Base-by-base conservation (phyloP, 2,329 filamentous ascomycete species). In the Phialemoniopsis sp. region DNA sequence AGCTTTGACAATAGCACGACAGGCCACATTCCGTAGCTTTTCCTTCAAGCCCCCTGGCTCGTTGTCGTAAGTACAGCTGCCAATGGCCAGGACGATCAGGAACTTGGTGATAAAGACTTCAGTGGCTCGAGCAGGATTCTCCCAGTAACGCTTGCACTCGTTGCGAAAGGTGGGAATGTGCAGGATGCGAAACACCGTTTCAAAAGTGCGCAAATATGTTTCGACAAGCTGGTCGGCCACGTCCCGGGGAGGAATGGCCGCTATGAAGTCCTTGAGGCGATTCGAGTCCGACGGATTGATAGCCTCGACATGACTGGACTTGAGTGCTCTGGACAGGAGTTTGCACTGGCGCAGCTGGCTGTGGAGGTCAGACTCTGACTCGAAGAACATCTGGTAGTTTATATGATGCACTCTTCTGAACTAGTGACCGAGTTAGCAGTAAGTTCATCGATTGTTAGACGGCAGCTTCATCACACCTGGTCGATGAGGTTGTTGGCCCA, bases 131-230 rank as follows among this genome's bases (percentile, higher is more conserved):
- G 56, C 45, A 0, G 62, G 59, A 9, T 61, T 57, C 21, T 59
- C 53, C 69, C 69, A 72, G 49, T 66, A 72, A 10, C 53, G 46
- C 17, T 64, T 59, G 48, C 78, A 80, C 30, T 78, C 70, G 5
- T 59, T 59, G 21, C 63, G 56, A 43, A 81, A 80, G 0, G 67
- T 71, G 0, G 76, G 75, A 2, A 74, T 50, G 51, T 81, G 70
- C 18, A 82, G 44, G 16, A 81, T 63, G 3, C 78, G 69, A 40
- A 72, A 63, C 13, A 70, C 66, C 1, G 69, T 67, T 48, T 81
- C 76, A 32, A 75, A 68, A 1, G 68, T 69, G 34, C 72, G 60
- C 16, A 82, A 57, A 55, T 80, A 80, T 13, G 63, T 56, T 13
- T 72, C 62, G 13, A 79, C 57, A 2, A 80, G 63, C 36, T 66